A percentile compares a stretch with the other conserved stretches of the same genome.
Conservation (phyloP, 2,329 filamentous ascomycete genomes). For the Fusarium agapanthi region DNA sequence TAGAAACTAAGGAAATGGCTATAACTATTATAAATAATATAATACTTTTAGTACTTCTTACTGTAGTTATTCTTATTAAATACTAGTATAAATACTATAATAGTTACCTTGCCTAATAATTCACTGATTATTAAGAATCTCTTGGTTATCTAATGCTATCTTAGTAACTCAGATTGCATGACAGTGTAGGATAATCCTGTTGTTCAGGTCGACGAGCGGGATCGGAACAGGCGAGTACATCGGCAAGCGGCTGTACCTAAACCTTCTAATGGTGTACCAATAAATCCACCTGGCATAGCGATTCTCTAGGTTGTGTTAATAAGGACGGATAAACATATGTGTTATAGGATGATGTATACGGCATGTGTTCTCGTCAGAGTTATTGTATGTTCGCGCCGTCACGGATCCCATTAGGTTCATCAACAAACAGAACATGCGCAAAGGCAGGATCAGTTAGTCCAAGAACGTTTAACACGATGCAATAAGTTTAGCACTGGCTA, state of each 20-base stretch:
- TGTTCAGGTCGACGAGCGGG: neutral
- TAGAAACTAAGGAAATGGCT: neutral
- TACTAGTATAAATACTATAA: neutral
- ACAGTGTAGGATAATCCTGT: neutral
- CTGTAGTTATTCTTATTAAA: neutral
- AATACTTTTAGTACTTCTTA: neutral
- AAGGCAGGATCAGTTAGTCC: neutral
- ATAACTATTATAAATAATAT: neutral
- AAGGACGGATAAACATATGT: neutral
- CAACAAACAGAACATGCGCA: neutral
- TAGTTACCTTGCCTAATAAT: neutral
- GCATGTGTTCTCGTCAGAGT: neutral
- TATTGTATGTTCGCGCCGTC: neutral
- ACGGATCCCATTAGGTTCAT: neutral
- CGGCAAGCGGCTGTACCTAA: neutral
- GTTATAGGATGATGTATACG: neutral
- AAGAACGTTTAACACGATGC: neutral
- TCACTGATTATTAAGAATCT: fast-evolving
- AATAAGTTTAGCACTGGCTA: neutral
- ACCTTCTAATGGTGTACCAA: neutral
- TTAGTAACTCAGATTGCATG: neutral
- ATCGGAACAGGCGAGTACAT: neutral
- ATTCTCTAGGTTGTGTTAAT: neutral
- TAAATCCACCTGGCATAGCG: neutral
- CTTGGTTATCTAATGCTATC: fast-evolving